Evolutionary conservation across 805 yeast species (phyloP).

Genomic region (Sungouiella thailandica): DNA sequence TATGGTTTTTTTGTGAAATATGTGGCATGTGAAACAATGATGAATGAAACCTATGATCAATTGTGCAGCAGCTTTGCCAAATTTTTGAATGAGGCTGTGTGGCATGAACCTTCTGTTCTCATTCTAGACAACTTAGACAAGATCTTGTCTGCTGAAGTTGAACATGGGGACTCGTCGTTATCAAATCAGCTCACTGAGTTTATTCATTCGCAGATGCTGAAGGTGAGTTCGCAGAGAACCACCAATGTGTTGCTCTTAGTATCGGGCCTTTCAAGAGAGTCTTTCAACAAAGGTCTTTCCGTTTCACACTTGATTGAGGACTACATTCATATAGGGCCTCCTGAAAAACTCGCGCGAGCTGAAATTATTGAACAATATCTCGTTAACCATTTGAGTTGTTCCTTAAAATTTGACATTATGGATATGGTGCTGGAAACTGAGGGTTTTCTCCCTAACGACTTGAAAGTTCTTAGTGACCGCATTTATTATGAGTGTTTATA

Average conservation of each 20-base stretch:
- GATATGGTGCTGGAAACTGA: constrained; percentile 65
- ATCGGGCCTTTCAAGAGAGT: constrained; percentile 59
- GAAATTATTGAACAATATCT: constrained; percentile 41
- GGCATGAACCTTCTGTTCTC: constrained; percentile 76
- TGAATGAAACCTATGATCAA: constrained; percentile 49
- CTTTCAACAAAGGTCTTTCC: constrained; percentile 55
- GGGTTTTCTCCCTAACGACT: constrained; percentile 83
- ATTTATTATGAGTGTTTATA: constrained; percentile 49
- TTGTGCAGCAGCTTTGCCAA: constrained; percentile 41
- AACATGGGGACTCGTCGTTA: constrained; percentile 53
- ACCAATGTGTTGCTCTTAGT: constrained; percentile 54
- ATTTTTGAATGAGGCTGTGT: constrained; percentile 50
- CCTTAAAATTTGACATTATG: constrained; percentile 39
- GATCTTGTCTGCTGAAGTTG: constrained; percentile 60
- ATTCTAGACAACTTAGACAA: constrained; percentile 76
- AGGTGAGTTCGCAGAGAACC: constrained; percentile 40
- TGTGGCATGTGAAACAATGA: constrained; percentile 49
- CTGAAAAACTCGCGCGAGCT: constrained; percentile 58
- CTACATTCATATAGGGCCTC: constrained; percentile 56
- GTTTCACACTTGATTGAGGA: constrained; percentile 71
- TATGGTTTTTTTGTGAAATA: constrained; percentile 44
- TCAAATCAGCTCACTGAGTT: constrained; percentile 64
- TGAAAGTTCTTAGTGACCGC: constrained; percentile 67
- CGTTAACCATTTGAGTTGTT: constrained; percentile 20
- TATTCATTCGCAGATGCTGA: constrained; percentile 41